phyloP scores from a whole-genome alignment of 306 rosid genomes.

The Dicorynia guianensis region DNA sequence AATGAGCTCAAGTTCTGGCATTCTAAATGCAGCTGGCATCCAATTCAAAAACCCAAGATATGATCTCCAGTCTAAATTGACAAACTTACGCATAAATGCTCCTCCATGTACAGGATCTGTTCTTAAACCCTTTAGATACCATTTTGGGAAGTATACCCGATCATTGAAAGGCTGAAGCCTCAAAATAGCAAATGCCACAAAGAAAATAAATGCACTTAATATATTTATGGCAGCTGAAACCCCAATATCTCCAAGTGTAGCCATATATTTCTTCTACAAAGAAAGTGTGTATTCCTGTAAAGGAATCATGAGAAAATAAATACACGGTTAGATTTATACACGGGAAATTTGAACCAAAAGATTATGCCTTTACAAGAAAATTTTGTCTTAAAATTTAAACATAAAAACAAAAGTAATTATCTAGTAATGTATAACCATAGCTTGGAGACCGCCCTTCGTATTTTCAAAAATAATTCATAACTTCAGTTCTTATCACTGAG shows the following conservation, averaged over 20 bases:
- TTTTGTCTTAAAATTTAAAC: not conserved
- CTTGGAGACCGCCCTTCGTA: not conserved
- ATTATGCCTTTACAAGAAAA: not conserved
- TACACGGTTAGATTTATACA: conserved; percentile 1
- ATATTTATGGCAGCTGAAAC: conserved; percentile 80
- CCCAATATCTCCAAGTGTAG: conserved; percentile 75
- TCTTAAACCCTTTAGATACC: conserved; percentile 87
- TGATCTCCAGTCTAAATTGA: conserved; percentile 85
- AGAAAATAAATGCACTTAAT: conserved; percentile 75
- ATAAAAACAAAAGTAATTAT: not conserved
- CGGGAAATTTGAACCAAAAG: conserved; percentile 26
- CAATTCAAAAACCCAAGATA: conserved; percentile 80
- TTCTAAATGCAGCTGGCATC: conserved; percentile 93
- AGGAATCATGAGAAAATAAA: conserved; percentile 4
- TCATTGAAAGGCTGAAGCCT: conserved; percentile 98
- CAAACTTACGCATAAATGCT: conserved; percentile 72
- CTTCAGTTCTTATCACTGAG: not conserved
- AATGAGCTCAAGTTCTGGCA: conserved; percentile 97
- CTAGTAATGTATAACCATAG: conserved; percentile 9
- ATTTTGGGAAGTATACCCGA: conserved; percentile 94
- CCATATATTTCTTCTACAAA: conserved; percentile 58
- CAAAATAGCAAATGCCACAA: conserved; percentile 78
- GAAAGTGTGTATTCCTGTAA: conserved; percentile 50
- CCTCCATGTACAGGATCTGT: conserved; percentile 80
- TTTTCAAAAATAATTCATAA: not conserved